Evolutionary conservation across 495 filamentous ascomycete genomes (phyloP), one percentile per base, ranked within the genome.

Genomic region (Penicillium simplicissimum): DNA sequence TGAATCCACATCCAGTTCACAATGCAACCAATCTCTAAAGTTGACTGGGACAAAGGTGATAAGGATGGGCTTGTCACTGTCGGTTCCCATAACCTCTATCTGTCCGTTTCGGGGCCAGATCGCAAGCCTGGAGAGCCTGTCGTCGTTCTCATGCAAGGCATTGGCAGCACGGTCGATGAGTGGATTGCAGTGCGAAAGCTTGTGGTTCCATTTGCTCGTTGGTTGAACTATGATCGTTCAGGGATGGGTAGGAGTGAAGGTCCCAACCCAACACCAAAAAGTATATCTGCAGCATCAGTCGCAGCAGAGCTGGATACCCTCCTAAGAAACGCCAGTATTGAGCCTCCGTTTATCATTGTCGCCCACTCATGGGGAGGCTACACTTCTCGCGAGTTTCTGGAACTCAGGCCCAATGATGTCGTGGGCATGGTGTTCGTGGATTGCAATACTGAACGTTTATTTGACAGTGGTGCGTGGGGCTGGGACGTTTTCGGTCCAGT

Each of bases 351-450:
- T 52, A 61, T 78, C n/a, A 56, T 79, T 23, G 65, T 79, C 14
- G 76, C 70, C 52, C 76, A 79, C 61, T 78, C 76, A 34, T 79
- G 76, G 49, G 76, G 76, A 53, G 76, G 76, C 34, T 71, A 71
- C 42, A 73, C 78, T 42, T 76, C 73, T 49, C 67, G 76, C 36
- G 64, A 67, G 49, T 77, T 79, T 45, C 49, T 77, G 25, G 63
- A 71, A 57, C 66, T 65, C 21, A 59, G 58, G 37, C 53, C 55
- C 0, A 60, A 56, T 47, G 66, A 73, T 59, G 25, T 73, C 31
- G 63, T 61, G 33, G 70, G 69, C 51, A 67, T 73, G 66, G 70
- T 73, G 52, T 62, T 73, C 43, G 67, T 66, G 14, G 70, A 73
- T 56, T 71, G 66, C 38, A 67, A 61, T 40, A 61, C 63, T 4